Evolutionary conservation across 345 rosid species (phyloP).

Genomic region (Ricinus communis): DNA sequence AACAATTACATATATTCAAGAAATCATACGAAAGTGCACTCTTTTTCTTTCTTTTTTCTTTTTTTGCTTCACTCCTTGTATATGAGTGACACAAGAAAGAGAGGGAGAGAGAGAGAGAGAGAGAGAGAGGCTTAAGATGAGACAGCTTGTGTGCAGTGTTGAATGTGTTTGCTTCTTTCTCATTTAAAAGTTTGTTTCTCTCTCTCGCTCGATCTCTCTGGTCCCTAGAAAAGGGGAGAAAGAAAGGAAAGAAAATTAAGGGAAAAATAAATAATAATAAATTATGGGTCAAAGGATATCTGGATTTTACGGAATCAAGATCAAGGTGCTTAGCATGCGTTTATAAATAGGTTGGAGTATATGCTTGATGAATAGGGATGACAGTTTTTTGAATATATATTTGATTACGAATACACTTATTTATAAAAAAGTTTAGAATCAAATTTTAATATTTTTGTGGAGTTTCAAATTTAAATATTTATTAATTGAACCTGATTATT

Average conservation of each 20-base stretch:
- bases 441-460: no score
- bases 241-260: background rate
- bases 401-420: no score
- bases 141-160: background rate
- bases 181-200: no score
- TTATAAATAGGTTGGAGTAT: no score
- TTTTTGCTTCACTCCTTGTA: background rate
- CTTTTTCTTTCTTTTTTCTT: background rate
- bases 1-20: background rate
- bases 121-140: background rate
- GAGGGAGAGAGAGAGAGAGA: background rate
- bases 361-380: no score
- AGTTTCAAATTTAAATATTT: no score
- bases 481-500: no score
- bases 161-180: background rate
- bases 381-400: no score
- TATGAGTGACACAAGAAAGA: background rate
- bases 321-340: background rate
- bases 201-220: no score
- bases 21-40: background rate
- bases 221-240: no score
- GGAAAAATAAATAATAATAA: background rate
- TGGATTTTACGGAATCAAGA: constrained; percentile 6
- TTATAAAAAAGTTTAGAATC: no score
- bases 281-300: background rate